Evolutionary conservation across 192 early-diverging fungal species (phyloP).

Genomic region (Backusella tarrabulga): DNA sequence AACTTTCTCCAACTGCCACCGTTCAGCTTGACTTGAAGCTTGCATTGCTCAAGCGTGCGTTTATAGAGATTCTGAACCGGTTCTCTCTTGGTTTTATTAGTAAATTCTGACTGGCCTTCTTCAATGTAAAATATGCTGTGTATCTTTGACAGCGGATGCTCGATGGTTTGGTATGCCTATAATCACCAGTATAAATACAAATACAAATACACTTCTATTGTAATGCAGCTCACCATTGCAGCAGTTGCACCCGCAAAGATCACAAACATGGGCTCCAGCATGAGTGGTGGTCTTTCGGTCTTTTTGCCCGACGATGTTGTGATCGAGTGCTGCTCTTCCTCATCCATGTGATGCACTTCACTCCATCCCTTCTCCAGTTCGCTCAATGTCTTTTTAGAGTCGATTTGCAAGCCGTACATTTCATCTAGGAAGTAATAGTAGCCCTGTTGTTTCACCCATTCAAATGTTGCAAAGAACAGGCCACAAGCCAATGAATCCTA

Average conservation of each 20-base stretch:
- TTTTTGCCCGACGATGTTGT: neutral
- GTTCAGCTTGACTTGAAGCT: constrained; percentile 37
- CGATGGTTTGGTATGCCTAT: constrained; percentile 69
- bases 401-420: constrained; percentile 43
- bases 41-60: constrained; percentile 54
- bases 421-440: constrained; percentile 62
- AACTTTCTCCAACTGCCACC: constrained; percentile 47
- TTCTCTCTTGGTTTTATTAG: constrained; percentile 40
- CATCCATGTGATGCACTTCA: constrained; percentile 5
- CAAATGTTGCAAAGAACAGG: constrained; percentile 76
- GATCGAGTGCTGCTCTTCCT: neutral
- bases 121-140: constrained; percentile 65
- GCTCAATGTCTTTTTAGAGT: constrained; percentile 24
- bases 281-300: constrained; percentile 26
- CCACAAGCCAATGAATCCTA: constrained; percentile 72
- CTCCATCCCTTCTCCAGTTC: constrained; percentile 24
- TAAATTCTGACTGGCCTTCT: constrained; percentile 52
- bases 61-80: constrained; percentile 44
- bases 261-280: constrained; percentile 42
- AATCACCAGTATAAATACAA: neutral
- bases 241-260: constrained; percentile 37
- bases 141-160: constrained; percentile 69
- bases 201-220: neutral
- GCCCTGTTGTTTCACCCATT: constrained; percentile 70
- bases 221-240: constrained; percentile 27